These are phyloP conservation scores for Exophiala xenobiotica DNA, from an alignment of 2,329 filamentous ascomycete genomes.

Conservation along the genomic window DNA sequence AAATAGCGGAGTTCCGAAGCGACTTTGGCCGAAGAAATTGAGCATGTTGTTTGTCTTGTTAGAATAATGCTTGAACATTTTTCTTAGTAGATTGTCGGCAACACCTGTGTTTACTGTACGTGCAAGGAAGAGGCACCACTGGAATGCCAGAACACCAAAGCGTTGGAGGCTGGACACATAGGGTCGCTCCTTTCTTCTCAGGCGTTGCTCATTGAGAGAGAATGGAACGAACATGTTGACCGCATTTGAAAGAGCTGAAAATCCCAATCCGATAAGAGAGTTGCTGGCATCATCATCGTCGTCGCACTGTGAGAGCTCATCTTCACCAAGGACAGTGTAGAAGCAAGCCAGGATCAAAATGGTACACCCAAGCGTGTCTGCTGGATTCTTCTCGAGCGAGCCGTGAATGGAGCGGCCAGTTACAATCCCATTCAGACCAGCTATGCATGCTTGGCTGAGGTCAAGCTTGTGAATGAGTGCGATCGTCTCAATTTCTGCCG, in stretches of 20 bases:
- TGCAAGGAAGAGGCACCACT: constrained; percentile 21
- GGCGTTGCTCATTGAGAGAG: constrained; percentile 10
- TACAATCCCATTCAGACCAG: constrained; percentile 10
- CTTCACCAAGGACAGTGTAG: constrained; percentile 4
- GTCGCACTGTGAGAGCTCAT: neutral
- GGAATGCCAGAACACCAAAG: constrained; percentile 16
- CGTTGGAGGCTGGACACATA: constrained; percentile 5
- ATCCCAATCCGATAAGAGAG: constrained; percentile 1
- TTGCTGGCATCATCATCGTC: neutral
- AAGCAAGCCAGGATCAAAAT: constrained; percentile 18
- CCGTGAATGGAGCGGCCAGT: neutral
- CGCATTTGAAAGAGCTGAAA: constrained; percentile 8
- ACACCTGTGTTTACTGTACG: constrained; percentile 4
- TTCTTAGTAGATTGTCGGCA: constrained; percentile 20
- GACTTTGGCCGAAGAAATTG: constrained; percentile 16
- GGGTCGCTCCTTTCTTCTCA: neutral
- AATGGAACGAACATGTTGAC: constrained; percentile 18
- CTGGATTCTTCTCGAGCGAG: neutral
- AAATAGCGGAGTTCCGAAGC: constrained; percentile 10
- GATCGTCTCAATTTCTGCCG: constrained; percentile 20
- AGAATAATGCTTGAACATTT: constrained; percentile 26
- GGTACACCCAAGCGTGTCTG: constrained; percentile 13
- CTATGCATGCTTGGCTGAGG: constrained; percentile 7
- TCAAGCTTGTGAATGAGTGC: constrained; percentile 10
- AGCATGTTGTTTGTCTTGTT: constrained; percentile 26